Conservation (phyloP, 805 yeast genomes). For the Saccharomycopsis babjevae region DNA sequence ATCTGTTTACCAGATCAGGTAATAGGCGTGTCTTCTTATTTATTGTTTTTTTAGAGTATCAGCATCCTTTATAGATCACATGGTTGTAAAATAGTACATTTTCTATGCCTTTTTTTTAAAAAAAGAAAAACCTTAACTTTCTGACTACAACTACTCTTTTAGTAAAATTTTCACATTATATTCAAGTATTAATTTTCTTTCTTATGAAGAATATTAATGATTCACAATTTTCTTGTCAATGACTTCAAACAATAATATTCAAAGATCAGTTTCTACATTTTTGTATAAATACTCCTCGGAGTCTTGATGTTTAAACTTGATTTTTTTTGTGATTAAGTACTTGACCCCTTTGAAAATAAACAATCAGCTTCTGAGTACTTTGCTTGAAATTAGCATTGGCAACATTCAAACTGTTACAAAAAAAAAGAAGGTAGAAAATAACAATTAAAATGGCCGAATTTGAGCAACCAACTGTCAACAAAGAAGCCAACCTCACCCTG, state of each 20-base stretch:
- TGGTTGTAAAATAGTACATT: too few relatives aligned
- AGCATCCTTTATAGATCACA: not conserved
- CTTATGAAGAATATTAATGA: too few relatives aligned
- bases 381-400: not conserved
- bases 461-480: not conserved
- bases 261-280: not conserved
- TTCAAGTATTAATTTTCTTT: too few relatives aligned
- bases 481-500: conserved; percentile 25
- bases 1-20: not conserved
- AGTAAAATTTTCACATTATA: too few relatives aligned
- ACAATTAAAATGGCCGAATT: not conserved
- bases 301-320: not conserved
- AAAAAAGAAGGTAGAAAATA: not conserved
- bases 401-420: not conserved
- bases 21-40: not conserved
- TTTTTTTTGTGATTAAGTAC: too few relatives aligned
- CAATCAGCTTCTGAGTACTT: not conserved
- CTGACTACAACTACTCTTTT: too few relatives aligned
- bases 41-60: not conserved
- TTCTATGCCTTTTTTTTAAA: too few relatives aligned
- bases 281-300: not conserved
- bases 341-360: too few relatives aligned
- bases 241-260: not conserved
- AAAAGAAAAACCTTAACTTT: too few relatives aligned
- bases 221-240: too few relatives aligned